Base-by-base conservation (phyloP, 1,284 basidiomycete genomes). In the Xerocomus cyaneibrunnescens region DNA sequence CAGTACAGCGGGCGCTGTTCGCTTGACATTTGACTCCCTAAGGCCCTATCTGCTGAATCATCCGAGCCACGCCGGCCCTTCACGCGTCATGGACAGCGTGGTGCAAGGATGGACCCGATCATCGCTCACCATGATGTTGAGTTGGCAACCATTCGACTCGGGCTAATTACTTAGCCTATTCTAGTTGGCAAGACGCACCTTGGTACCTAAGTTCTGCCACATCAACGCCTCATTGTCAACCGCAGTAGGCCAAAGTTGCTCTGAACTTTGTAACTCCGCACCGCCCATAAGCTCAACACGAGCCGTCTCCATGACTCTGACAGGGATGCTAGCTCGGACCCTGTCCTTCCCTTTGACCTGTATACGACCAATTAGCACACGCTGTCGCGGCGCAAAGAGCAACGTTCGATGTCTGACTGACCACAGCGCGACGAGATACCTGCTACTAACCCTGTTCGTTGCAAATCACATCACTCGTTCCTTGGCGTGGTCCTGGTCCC, bases 401-500 rank as follows among this genome's bases (percentile, higher is more conserved):
- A 31, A 30, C 31, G 8, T 48, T 32, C 34, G 50, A 35, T 23
- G 36, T 14, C 39, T 31, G 38, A 43, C 41, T 25, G 48, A 48
- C 43, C 32, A 23, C 50, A 42, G 48, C 16, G 49, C 51, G 54
- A 52, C 55, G 47, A 48, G 35, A 28, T 50, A 19, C 35, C 34
- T 46, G 17, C 13, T 54, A 9, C 13, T 42, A 13, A 34, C 63
- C 39, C 19, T 65, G 25, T 44, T 55, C 52, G 45, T 61, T 44
- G 39, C 52, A 41, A 49, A 42, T 27, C 46, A 53, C 32, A 42
- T 55, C 44, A 48, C 40, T 35, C 45, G 23, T 31, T 54, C 50
- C 49, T 52, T 50, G 39, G 66, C 68, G 5, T 66, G 65, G 65
- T 64, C 67, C 5, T 66, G 65, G 65, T 25, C 62, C 51, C 47